Percentiles rank a stretch among this genome's conserved stretches.
Evolutionary conservation across 139 green algal genomes (phyloP).

Genomic region (Volvox africanus): DNA sequence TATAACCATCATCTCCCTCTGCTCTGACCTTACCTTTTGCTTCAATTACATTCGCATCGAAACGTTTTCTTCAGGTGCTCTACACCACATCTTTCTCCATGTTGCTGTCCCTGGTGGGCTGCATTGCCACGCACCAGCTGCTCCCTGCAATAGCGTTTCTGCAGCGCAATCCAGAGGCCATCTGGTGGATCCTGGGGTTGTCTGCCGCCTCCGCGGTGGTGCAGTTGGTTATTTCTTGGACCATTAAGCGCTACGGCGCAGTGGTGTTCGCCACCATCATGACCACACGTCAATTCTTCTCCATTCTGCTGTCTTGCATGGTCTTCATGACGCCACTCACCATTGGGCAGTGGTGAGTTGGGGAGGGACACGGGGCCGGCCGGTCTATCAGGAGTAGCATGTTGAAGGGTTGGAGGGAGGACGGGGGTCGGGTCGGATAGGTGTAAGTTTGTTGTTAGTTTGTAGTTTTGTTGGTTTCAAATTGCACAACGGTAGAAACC

Average conservation of each 20-base stretch:
- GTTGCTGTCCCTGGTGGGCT: constrained; percentile 46
- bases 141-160: constrained; percentile 33
- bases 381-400: too few species aligned
- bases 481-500: too few species aligned
- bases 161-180: constrained; percentile 71
- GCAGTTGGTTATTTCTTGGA: constrained; percentile 82
- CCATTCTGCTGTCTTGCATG: constrained; percentile 87
- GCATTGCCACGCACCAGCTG: constrained; percentile 47
- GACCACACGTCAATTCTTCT: constrained; percentile 93
- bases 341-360: constrained; percentile 73
- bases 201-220: constrained; percentile 70
- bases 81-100: constrained; percentile 60
- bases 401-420: background rate
- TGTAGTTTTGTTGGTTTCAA: too few species aligned
- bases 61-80: constrained; percentile 48
- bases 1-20: too few species aligned
- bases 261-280: constrained; percentile 95
- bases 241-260: constrained; percentile 91
- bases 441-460: too few species aligned
- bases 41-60: too few species aligned
- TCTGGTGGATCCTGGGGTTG: constrained; percentile 76
- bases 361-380: background rate
- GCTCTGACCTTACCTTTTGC: too few species aligned
- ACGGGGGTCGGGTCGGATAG: background rate
- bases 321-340: constrained; percentile 85